Evolutionary conservation across 208 protist species (phyloP), one percentile per base, ranked within the genome.

Genomic region (Wallacemonas sp.): DNA sequence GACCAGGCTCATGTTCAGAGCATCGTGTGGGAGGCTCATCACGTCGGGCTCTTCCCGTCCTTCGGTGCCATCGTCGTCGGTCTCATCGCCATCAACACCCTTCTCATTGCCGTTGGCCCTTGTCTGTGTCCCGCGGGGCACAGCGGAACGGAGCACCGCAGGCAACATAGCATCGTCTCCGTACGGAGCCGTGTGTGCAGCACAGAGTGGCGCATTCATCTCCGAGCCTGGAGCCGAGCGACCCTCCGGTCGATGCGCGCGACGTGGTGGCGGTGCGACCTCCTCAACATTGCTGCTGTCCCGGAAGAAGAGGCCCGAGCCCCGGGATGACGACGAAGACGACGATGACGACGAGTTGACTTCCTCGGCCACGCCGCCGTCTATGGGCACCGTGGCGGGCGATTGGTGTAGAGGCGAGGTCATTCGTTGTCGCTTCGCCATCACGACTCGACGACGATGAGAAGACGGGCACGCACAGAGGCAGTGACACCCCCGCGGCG

Each of bases 401-500:
- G 10, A 46, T 12, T 15, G 29, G 42, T 22, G 34, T 38, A 65
- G 4, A 9, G n/a, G 19, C 22, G 46, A 1, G 30, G 59, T 34
- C 9, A n/a, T 22, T 1, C 36, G 17, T n/a, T 62, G 21, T 12
- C 63, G 41, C 33, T 37, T 61, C 22, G 59, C 48, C 3, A 29
- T 12, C 3, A 52, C 29, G 6, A 77, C 45, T 5, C 57, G 60
- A 33, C 50, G 53, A 4, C 36, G 64, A 29, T 76, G 74, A n/a
- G 63, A 57, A 21, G 64, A 36, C 4, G 70, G 70, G 48, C 77
- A 83, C 4, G 53, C 55, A 39, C 77, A 83, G 22, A 79, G 24
- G 61, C 77, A 83, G 39, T 83, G 77, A 12, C 63, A 46, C 15
- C 41, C 41, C 5, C 41, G 41, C 9, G 41, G 41, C 19, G 5